Percentiles rank a stretch among this genome's conserved stretches.
Conservation (phyloP, 2,329 filamentous ascomycete genomes). For the Colletotrichum chrysophilum region DNA sequence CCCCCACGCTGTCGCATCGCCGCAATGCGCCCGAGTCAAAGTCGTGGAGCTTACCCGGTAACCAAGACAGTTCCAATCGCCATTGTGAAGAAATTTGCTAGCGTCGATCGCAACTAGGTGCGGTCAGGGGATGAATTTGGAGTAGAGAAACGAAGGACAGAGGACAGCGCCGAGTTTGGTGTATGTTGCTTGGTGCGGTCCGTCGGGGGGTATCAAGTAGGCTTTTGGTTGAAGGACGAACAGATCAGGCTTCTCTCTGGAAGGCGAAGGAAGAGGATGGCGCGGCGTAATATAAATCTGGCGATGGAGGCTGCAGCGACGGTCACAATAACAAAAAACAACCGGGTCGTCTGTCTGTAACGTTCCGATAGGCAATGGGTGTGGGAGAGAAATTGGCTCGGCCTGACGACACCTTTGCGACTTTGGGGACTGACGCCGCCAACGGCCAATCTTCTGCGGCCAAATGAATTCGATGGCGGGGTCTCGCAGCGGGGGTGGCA, state of each 20-base stretch:
- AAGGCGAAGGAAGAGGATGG: background rate
- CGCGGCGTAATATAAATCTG: constrained; percentile 7
- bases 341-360: constrained; percentile 20
- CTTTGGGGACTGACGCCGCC: background rate
- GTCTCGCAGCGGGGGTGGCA: constrained; percentile 22
- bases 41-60: constrained; percentile 73
- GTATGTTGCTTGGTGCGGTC: background rate
- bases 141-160: background rate
- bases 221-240: background rate
- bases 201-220: constrained; percentile 20
- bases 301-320: constrained; percentile 3
- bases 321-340: constrained; percentile 18
- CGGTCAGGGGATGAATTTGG: constrained; percentile 2
- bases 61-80: constrained; percentile 86
- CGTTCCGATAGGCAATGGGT: constrained; percentile 7
- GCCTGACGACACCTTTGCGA: background rate
- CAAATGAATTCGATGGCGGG: constrained; percentile 16
- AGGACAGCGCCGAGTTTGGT: background rate
- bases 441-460: constrained; percentile 15
- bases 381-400: constrained; percentile 20
- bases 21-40: background rate
- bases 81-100: constrained; percentile 56
- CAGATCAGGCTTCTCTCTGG: background rate
- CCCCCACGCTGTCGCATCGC: background rate
- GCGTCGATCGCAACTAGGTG: constrained; percentile 3